Evolutionary conservation across 306 rosid species (phyloP), one percentile per base, ranked within the genome.

Genomic region (Ziziphus jujuba): DNA sequence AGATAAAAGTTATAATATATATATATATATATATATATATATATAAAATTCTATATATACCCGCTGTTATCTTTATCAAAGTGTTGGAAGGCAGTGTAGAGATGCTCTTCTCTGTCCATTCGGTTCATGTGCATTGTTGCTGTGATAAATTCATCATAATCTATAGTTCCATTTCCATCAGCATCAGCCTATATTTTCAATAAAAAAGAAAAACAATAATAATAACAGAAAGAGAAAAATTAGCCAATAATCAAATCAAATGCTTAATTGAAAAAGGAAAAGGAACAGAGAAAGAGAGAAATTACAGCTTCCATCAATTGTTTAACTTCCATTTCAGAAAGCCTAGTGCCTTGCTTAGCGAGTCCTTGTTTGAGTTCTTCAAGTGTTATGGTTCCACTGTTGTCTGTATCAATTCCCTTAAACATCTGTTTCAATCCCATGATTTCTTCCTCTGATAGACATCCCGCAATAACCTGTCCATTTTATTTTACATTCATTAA

Each of bases 311-410:
- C 99, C 97, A 95, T 79, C 58, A 95, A 78, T 70, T 95, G 97
- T 72, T 85, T 77, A 19, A 84, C 96, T 84, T 95, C 99, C 73
- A 60, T 62, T 77, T 95, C 99, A 72, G 95, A 68, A 5, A 95
- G 79, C 58, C 72, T 95, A 21, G 97, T 95, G 58, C 99, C 99
- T 75, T 95, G 99, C 76, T 88, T 88, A 20, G 99, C 90, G 10
- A 95, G 95, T 25, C 99, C 99, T 64, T 85, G 97, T 76, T 88
- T 95, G 45, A 95, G 95, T 80, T 95, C 99, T 84, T 95, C 99
- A 19, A 95, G 87, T 24, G 99, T 95, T 23, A 95, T 95, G 33
- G 97, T 90, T 52, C 99, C 99, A 63, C 96, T 95, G 75, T 90
- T 95, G 61, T 95, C 99, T 2, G 92, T 84, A 73, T 95, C 99